Conservation (phyloP, 2,329 filamentous ascomycete species). For the Phialemonium atrogriseum region DNA sequence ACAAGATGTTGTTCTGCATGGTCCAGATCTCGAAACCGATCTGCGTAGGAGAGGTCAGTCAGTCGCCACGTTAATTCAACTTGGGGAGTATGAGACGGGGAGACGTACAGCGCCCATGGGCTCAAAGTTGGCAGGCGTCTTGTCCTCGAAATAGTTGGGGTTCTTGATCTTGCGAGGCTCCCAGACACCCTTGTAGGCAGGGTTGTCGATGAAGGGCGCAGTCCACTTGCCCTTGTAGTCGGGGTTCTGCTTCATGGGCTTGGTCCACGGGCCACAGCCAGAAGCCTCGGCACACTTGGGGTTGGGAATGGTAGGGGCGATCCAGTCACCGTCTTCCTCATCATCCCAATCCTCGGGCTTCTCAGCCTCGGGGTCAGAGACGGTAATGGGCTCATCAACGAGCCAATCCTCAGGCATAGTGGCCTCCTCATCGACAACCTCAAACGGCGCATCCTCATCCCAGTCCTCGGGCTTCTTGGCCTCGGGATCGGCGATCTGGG, state of each 20-base stretch:
- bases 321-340: slow-evolving; percentile 98
- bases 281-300: slow-evolving; percentile 90
- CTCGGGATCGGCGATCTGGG: slow-evolving; percentile 83
- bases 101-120: slow-evolving; percentile 87
- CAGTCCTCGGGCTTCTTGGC: slow-evolving; percentile 96
- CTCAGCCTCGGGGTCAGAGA: slow-evolving; percentile 87
- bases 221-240: slow-evolving; percentile 99
- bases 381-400: slow-evolving; percentile 71
- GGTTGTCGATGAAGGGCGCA: slow-evolving; percentile 90
- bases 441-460: slow-evolving; percentile 96
- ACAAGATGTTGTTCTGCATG: slow-evolving; percentile 98
- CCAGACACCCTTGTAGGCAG: slow-evolving; percentile 95
- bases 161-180: slow-evolving; percentile 93
- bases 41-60: slow-evolving; percentile 35
- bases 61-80: background rate
- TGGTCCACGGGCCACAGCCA: slow-evolving; percentile 88
- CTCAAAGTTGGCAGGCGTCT: slow-evolving; percentile 92
- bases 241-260: slow-evolving; percentile 90
- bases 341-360: slow-evolving; percentile 99
- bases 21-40: slow-evolving; percentile 99
- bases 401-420: slow-evolving; percentile 94
- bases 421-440: slow-evolving; percentile 91
- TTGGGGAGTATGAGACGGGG: background rate
- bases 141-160: slow-evolving; percentile 95
- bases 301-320: slow-evolving; percentile 84